These are phyloP conservation scores for Linnemannia zychae DNA, from an alignment of 192 early-diverging fungal species.

Conservation along the genomic window DNA sequence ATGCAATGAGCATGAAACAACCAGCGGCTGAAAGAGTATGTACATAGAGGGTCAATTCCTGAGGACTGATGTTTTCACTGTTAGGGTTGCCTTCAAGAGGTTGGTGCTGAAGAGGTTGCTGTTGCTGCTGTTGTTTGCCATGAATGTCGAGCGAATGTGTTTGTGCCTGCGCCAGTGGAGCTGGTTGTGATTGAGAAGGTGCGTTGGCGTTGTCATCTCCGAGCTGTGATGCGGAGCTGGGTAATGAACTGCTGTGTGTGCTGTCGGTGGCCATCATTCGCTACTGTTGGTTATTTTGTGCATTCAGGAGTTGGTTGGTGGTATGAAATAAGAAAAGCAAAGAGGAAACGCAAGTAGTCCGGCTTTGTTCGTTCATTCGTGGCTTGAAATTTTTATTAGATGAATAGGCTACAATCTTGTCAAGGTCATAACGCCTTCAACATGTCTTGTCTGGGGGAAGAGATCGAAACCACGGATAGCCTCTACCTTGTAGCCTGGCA, in stretches of 20 bases:
- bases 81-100: conserved; percentile 13
- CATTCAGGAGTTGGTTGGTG: conserved; percentile 5
- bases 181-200: conserved; percentile 20
- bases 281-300: not conserved
- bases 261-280: conserved; percentile 43
- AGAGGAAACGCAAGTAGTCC: not conserved
- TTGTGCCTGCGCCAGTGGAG: conserved; percentile 40
- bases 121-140: conserved; percentile 29
- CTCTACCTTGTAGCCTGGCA: conserved; percentile 68
- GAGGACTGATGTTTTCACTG: conserved; percentile 40
- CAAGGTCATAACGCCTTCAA: conserved; percentile 75
- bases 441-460: conserved; percentile 80
- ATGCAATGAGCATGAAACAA: not conserved
- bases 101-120: conserved; percentile 4
- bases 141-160: conserved; percentile 55
- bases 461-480: conserved; percentile 78
- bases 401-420: conserved; percentile 56
- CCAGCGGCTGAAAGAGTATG: not conserved
- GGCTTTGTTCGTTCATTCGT: not conserved
- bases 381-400: not conserved
- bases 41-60: conserved; percentile 52
- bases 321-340: not conserved
- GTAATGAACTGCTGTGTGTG: conserved; percentile 5
- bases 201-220: not conserved
- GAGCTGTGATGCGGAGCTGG: not conserved